Percentiles rank a stretch among this genome's conserved stretches.
Conservation (phyloP, 108 stramenopile species). For the Phaeodactylum tricornutum region DNA sequence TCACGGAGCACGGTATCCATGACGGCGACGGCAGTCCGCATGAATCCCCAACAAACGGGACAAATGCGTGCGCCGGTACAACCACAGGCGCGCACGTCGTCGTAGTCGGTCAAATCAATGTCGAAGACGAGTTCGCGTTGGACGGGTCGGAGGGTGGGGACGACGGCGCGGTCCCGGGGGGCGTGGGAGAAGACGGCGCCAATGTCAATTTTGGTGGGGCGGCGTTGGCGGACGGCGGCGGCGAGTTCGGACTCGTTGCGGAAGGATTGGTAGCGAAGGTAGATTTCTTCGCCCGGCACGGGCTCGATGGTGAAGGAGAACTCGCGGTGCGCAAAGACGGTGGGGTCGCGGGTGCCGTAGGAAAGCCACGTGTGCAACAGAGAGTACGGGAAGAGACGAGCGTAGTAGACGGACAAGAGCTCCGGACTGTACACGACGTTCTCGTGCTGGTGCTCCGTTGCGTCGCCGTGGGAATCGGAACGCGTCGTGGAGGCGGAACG, state of each 20-base stretch:
- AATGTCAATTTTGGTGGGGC: constrained; percentile 99
- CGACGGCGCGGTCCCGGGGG: constrained; percentile 84
- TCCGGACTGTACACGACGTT: constrained; percentile 78
- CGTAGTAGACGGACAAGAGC: constrained; percentile 87
- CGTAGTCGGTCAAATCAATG: constrained; percentile 99
- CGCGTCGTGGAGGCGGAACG: no score
- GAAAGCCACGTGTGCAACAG: constrained; percentile 62
- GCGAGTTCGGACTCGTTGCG: constrained; percentile 61
- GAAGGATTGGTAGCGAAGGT: constrained; percentile 94
- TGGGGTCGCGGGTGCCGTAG: constrained; percentile 29
- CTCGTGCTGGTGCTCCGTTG: no score
- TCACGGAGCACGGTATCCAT: constrained; percentile 76
- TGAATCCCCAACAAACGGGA: constrained; percentile 91
- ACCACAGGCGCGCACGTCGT: constrained; percentile 91
- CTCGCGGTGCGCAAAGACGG: constrained; percentile 77
- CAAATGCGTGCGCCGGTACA: constrained; percentile 91
- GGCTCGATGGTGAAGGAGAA: constrained; percentile 94
- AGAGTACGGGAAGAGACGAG: constrained; percentile 82
- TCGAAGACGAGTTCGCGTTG: constrained; percentile 99
- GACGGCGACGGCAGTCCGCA: constrained; percentile 93
- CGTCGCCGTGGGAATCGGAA: no score
- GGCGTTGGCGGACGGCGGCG: constrained; percentile 55
- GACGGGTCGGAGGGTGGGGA: constrained; percentile 57
- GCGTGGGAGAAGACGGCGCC: constrained; percentile 94
- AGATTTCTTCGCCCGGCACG: constrained; percentile 84